Evolutionary conservation across 768 basidiomycete genomes (phyloP), one percentile per base, ranked within the genome.

Genomic region (Russula sp.): DNA sequence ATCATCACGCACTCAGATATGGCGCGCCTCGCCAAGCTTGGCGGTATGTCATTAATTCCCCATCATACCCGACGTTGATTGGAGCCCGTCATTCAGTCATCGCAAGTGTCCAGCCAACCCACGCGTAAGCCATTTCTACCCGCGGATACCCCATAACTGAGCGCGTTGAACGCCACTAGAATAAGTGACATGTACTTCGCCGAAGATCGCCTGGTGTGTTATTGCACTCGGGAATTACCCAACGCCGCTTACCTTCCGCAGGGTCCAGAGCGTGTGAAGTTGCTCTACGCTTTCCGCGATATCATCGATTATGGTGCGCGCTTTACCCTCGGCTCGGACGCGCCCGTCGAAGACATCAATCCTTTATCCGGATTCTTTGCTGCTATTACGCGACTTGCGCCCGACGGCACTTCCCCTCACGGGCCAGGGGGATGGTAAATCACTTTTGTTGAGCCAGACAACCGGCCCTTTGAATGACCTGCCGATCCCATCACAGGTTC

Each of bases 171-270:
- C 49, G 55, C 67, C 6, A 4, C 59, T 67, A 88, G 87, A 56
- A 86, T 81, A 64, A 88, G 86, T 65, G 90, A 92, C 68, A 95
- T 96, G 93, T 87, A 85, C 81, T 96, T 88, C 70, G 93, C 90
- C 7, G 82, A 94, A 73, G 81, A 84, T 25, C 85, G 92, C 56
- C 72, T 96, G 67, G 90, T 90, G 66, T 68, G 81, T 61, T 34
- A 22, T 22, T 20, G 45, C 16, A n/a, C 42, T 36, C 32, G 11
- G 45, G 22, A n/a, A 18, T 22, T 45, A 60, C 8, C 50, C 53
- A 45, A 59, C 29, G 18, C 42, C 55, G 34, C 55, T 64, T 61
- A 59, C 39, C 46, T 25, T 52, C 50, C 57, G 39, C 66, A 87
- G 90, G 93, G 94, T 7, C 82, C 86, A 16, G 87, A 93, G 65